Base-by-base conservation (phyloP, 2,329 filamentous ascomycete species). In the Colletotrichum abscissum region DNA sequence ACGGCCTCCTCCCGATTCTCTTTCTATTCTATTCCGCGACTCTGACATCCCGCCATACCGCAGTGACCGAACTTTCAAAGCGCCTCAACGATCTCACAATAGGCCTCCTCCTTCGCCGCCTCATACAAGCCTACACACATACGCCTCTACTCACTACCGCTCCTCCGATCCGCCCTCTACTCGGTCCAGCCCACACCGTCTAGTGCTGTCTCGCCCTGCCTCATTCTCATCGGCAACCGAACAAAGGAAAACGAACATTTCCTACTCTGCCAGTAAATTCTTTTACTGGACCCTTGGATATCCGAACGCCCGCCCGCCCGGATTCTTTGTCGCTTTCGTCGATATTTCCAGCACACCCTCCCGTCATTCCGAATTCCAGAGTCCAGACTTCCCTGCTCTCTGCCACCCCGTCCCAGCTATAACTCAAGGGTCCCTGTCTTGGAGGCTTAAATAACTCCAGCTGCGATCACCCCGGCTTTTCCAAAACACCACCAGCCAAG, bases 271-370 rank as follows among this genome's bases (percentile, higher is more conserved):
- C 42, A 49, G 42, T 49, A 49, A 49, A 55, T 9, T 22, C 14
- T 28, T 55, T 24, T 70, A 46, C 46, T 70, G 60, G 55, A 35
- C 69, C 65, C 70, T 69, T 64, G 30, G 59, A 72, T 64, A 68
- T 33, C 58, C 30, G 38, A 64, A 55, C 59, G 54, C 68, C 64
- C 60, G 35, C 49, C 59, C 52, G 28, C 35, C 46, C 42, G 30
- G 22, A 46, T 71, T 56, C 70, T 73, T 73, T 73, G 67, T 73
- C 67, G 67, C 55, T 70, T 72, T 65, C 70, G 70, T 65, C 67
- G 42, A 65, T 35, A 7, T 62, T 35, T 16, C 30, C 28, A 42
- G 46, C 42, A 52, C 54, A 60, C 33, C 67, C 30, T 65, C 58
- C 67, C 67, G 60, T 57, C 70, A 70, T 62, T 46, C 30, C 60